phyloP scores from a whole-genome alignment of 2,329 filamentous ascomycete species.

The Penicillium sp. region DNA sequence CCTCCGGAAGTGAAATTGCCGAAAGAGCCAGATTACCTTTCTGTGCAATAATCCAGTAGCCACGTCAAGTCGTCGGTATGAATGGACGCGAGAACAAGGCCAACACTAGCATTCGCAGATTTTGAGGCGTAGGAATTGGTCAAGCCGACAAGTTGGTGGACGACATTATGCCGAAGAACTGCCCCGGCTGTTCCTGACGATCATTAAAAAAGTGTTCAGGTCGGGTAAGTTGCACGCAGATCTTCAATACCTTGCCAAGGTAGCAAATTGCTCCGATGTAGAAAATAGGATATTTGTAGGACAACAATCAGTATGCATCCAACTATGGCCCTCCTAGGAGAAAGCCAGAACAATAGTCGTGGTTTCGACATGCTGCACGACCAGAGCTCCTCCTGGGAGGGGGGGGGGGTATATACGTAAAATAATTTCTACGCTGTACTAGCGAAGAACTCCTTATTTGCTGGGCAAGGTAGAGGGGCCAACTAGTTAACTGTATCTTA shows the following conservation, averaged over 20 bases:
- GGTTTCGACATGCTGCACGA: conserved; percentile 4
- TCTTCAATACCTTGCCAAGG: conserved; percentile 3
- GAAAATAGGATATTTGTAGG: conserved; percentile 1
- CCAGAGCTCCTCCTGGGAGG: neutral
- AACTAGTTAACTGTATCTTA: neutral
- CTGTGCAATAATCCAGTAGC: conserved; percentile 19
- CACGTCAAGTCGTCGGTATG: conserved; percentile 20
- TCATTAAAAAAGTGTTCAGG: neutral
- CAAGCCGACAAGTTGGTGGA: conserved; percentile 6
- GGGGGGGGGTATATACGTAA: conserved; percentile 1
- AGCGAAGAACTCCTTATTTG: conserved; percentile 5
- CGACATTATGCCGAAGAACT: conserved; percentile 6
- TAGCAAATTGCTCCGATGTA: conserved; percentile 1
- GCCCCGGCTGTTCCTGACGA: conserved; percentile 8
- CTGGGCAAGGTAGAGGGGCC: conserved; percentile 1
- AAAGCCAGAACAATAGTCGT: conserved; percentile 5
- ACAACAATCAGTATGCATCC: neutral
- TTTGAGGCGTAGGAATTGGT: conserved; percentile 12
- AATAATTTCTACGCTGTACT: neutral
- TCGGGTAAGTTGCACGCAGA: neutral
- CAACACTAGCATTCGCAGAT: conserved; percentile 11
- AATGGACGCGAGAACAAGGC: conserved; percentile 18
- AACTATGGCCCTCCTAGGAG: conserved; percentile 5
- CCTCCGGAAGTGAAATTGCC: neutral
- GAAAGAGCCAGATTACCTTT: conserved; percentile 11